Conservation (phyloP, 225 moss, liverwort and hornwort species). For the Thuidium tamariscinum region DNA sequence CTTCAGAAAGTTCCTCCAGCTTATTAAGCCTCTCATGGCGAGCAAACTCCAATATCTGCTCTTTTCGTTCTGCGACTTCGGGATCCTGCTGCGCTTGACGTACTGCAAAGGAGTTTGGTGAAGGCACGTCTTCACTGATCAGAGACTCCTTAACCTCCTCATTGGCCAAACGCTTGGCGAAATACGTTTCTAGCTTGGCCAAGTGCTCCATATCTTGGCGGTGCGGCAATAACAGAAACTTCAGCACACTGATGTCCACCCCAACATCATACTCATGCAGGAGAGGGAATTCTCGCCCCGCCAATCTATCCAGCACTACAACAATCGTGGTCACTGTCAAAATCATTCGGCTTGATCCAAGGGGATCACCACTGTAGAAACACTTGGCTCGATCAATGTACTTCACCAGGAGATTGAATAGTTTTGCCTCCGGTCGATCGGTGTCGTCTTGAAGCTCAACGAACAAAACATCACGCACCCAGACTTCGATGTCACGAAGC, state of each 20-base stretch:
- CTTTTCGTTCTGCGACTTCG: background rate
- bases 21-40: background rate
- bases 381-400: background rate
- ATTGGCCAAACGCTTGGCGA: background rate
- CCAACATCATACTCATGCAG: background rate
- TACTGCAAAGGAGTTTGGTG: background rate
- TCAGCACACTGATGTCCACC: background rate
- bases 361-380: background rate
- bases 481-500: constrained; percentile 4
- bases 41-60: background rate
- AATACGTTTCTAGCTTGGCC: background rate
- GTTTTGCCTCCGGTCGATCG: background rate
- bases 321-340: background rate
- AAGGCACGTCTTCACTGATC: background rate
- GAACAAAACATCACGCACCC: constrained; percentile 4
- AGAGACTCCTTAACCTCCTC: background rate
- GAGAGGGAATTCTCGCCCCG: background rate
- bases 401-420: background rate
- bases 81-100: background rate
- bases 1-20: background rate
- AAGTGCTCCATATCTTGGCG: constrained; percentile 13
- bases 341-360: constrained; percentile 8
- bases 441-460: background rate
- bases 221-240: background rate
- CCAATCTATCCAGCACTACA: background rate